phyloP scores from a whole-genome alignment of 495 filamentous ascomycete genomes.

The Podospora comata region DNA sequence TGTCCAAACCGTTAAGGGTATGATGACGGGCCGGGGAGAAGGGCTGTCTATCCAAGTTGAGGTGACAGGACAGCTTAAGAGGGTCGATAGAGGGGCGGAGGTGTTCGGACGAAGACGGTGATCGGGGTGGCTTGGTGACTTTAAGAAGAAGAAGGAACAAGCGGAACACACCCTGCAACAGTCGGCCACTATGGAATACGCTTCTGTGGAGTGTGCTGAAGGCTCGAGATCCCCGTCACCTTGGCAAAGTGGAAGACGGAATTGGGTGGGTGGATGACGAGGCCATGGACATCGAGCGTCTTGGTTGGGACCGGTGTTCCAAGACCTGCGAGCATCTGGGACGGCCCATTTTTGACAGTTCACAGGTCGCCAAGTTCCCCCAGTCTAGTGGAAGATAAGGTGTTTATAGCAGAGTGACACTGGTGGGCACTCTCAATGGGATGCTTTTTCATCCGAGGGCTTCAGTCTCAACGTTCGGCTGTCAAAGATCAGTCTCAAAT shows the following conservation, averaged over 20 bases:
- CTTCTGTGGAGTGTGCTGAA: not conserved
- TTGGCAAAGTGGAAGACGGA: conserved; percentile 13
- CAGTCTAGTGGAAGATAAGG: not conserved
- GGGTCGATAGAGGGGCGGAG: not conserved
- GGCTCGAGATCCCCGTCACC: not conserved
- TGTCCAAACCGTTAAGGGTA: not conserved
- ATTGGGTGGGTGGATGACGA: not conserved
- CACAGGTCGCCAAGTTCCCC: not conserved
- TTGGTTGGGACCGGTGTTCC: not conserved
- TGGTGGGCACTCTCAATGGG: not conserved
- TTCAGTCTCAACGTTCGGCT: not conserved
- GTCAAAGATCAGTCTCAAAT: not conserved
- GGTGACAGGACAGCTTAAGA: not conserved
- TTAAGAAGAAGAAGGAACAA: not conserved
- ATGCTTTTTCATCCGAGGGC: not conserved
- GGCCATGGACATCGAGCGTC: not conserved
- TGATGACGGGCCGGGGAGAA: not conserved
- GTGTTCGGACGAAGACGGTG: not conserved
- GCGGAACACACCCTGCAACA: not conserved
- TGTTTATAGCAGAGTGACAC: not conserved
- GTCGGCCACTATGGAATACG: not conserved
- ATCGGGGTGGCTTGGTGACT: not conserved
- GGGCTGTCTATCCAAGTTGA: not conserved
- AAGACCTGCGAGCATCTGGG: not conserved
- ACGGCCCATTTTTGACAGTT: not conserved